Conservation (phyloP, 2,329 filamentous ascomycete species). For the Exophiala sp. region DNA sequence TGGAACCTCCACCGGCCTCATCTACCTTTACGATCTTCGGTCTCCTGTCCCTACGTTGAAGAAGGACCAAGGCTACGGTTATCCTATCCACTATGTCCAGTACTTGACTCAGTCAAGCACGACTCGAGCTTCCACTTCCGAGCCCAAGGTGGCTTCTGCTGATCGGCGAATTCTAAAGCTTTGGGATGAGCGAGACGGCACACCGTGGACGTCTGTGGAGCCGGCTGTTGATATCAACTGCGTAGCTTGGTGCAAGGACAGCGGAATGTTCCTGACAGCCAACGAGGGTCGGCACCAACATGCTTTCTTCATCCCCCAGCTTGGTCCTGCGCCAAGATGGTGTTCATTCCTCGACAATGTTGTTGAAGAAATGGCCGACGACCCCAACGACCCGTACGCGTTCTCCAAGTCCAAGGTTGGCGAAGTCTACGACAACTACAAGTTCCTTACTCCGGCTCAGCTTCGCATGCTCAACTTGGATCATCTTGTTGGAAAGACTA, state of each 20-base stretch:
- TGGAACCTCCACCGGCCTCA: conserved; percentile 79
- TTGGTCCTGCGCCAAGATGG: conserved; percentile 91
- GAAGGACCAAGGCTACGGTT: conserved; percentile 95
- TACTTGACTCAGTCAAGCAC: conserved; percentile 60
- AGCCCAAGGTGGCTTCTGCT: conserved; percentile 75
- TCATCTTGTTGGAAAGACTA: conserved; percentile 85
- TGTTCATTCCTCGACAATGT: conserved; percentile 95
- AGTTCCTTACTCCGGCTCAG: conserved; percentile 87
- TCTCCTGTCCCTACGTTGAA: conserved; percentile 77
- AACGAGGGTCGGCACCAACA: conserved; percentile 96
- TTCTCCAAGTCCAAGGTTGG: conserved; percentile 48
- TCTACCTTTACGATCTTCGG: conserved; percentile 87
- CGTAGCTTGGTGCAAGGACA: conserved; percentile 86
- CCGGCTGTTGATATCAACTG: conserved; percentile 91
- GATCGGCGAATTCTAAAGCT: conserved; percentile 97
- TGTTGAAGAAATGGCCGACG: conserved; percentile 96
- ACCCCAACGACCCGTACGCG: conserved; percentile 57
- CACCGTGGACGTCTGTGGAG: conserved; percentile 92
- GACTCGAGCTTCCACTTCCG: conserved; percentile 62
- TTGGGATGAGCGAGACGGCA: conserved; percentile 77
- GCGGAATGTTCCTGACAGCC: conserved; percentile 90
- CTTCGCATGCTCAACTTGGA: conserved; percentile 77
- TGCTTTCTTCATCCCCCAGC: conserved; percentile 87
- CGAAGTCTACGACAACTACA: conserved; percentile 97
- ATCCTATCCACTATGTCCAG: conserved; percentile 77